A percentile compares a stretch with the other conserved stretches of the same genome.
These are phyloP conservation scores for Lepidium aucheri DNA, from an alignment of 345 rosid genomes.

Conservation along the genomic window DNA sequence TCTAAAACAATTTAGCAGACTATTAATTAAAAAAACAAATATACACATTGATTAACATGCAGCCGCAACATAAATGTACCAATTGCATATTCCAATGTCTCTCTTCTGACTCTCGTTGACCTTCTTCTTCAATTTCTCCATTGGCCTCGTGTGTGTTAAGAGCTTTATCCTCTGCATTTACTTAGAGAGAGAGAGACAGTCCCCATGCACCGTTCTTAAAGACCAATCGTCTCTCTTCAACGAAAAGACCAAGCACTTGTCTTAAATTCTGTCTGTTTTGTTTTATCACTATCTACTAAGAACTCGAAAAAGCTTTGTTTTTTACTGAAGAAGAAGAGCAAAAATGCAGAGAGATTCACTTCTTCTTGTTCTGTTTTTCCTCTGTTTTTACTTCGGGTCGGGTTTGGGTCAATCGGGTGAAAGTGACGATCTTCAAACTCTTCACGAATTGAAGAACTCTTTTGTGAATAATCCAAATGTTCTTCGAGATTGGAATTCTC, in stretches of 20 bases:
- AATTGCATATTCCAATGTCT: too few species aligned
- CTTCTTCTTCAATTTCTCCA: too few species aligned
- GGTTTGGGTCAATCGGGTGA: neutral
- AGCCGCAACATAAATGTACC: too few species aligned
- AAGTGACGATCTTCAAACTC: constrained; percentile 5
- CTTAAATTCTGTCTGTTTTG: too few species aligned
- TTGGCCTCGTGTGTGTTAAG: too few species aligned
- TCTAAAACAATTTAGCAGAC: too few species aligned
- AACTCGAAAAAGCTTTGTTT: too few species aligned
- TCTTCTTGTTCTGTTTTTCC: neutral
- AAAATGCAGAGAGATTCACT: constrained; percentile 8
- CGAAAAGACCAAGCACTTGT: too few species aligned
- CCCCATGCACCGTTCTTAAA: constrained; percentile 19
- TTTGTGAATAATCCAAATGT: constrained; percentile 26
- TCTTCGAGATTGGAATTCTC: constrained; percentile 51
- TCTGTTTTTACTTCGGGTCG: neutral
- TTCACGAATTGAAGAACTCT: constrained; percentile 32
- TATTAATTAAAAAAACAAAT: too few species aligned
- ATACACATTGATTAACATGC: too few species aligned
- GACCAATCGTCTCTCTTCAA: neutral
- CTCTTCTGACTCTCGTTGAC: too few species aligned
- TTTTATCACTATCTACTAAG: too few species aligned
- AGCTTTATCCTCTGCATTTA: constrained; percentile 18
- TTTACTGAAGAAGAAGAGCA: neutral
- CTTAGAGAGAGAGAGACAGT: neutral